Conservation (phyloP, 345 rosid species). For the Tarenaya hassleriana region DNA sequence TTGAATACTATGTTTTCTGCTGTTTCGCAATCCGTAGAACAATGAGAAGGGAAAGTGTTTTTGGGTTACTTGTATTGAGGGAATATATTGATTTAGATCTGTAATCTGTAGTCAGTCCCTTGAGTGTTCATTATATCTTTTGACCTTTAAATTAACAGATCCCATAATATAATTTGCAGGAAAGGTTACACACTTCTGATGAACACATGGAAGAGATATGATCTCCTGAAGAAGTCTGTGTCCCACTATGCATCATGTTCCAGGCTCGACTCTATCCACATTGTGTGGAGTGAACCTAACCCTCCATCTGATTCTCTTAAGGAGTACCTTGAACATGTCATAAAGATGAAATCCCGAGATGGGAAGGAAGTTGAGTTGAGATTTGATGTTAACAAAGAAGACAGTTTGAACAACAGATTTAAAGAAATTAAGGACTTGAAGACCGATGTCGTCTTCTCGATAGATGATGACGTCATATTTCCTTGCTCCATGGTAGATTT, state of each 20-base stretch:
- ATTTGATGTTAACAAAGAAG: constrained; percentile 75
- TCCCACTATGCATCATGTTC: constrained; percentile 70
- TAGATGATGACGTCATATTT: constrained; percentile 88
- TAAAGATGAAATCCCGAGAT: constrained; percentile 40
- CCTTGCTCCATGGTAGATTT: constrained; percentile 79
- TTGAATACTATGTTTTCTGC: background rate
- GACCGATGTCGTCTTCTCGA: constrained; percentile 80
- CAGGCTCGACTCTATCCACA: constrained; percentile 73
- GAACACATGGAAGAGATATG: constrained; percentile 96
- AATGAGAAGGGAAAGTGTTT: too few species aligned
- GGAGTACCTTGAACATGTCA: constrained; percentile 36
- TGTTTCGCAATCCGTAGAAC: too few species aligned
- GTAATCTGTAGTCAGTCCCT: background rate
- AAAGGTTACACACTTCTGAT: constrained; percentile 74
- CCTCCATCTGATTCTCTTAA: constrained; percentile 77
- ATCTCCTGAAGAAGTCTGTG: constrained; percentile 77
- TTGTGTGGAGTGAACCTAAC: constrained; percentile 96
- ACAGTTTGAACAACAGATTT: constrained; percentile 90
- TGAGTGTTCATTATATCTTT: background rate
- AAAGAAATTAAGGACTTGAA: constrained; percentile 73
- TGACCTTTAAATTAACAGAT: background rate
- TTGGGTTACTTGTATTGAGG: background rate
- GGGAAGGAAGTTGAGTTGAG: constrained; percentile 47
- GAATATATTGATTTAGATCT: background rate
- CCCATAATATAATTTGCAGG: constrained; percentile 33